A percentile compares a stretch with the other conserved stretches of the same genome.
phyloP scores from a whole-genome alignment of 2,329 filamentous ascomycete genomes.

The Diaporthe velutina region DNA sequence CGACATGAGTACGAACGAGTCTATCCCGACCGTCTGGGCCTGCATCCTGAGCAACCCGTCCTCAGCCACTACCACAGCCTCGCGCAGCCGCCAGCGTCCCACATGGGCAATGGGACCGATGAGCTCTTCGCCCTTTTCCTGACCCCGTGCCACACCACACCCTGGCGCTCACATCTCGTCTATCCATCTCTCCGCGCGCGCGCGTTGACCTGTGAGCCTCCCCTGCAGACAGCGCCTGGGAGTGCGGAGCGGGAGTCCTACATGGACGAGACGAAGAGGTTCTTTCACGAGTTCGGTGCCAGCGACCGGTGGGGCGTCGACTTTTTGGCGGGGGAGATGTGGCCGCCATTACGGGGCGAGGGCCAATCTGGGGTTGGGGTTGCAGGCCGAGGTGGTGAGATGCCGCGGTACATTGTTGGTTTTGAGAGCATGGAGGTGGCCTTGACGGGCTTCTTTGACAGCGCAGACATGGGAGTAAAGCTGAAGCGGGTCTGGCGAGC shows the following conservation, averaged over 20 bases:
- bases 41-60: conserved; percentile 41
- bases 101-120: conserved; percentile 46
- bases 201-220: conserved; percentile 92
- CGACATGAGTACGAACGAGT: conserved; percentile 77
- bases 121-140: conserved; percentile 82
- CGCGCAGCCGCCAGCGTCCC: conserved; percentile 44
- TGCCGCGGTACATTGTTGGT: conserved; percentile 71
- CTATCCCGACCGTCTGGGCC: conserved; percentile 58
- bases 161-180: conserved; percentile 91
- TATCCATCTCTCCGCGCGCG: conserved; percentile 82
- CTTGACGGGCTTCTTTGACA: conserved; percentile 59
- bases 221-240: conserved; percentile 74
- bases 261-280: conserved; percentile 90
- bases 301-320: conserved; percentile 44
- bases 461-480: conserved; percentile 56
- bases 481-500: conserved; percentile 65
- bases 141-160: conserved; percentile 95
- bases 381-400: conserved; percentile 37
- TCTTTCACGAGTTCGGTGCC: conserved; percentile 74
- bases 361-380: conserved; percentile 28
- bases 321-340: conserved; percentile 71
- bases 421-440: conserved; percentile 69
- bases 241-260: conserved; percentile 75
- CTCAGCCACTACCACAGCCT: conserved; percentile 41
- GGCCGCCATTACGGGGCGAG: conserved; percentile 44